Evolutionary conservation across 169 alveolate genomes (phyloP), one percentile per base, ranked within the genome.

Genomic region (Ichthyophthirius multifiliis): DNA sequence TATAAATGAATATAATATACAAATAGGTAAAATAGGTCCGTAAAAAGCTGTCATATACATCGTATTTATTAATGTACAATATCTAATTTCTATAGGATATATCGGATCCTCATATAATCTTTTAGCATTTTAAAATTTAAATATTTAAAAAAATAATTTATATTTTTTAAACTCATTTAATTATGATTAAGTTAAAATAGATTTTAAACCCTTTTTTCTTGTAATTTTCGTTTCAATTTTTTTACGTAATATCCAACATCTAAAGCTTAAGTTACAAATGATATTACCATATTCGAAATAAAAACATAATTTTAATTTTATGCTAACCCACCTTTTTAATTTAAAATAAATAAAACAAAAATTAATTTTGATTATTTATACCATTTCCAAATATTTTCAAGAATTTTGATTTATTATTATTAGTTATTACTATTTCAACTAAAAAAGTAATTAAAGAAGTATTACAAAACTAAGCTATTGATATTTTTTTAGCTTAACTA

Each of bases 31-130:
- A 16, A 81, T 74, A 12, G 86, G 65, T 0, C 77, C 48, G 43
- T 81, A 81, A 62, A 81, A 81, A 18, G 86, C 86, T 27, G 62
- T 76, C 12, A 81, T 47, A 55, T 71, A 81, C 86, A 81, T 81
- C 31, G 76, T 81, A 27, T 73, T 71, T 18, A 81, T 39, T 43
- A 71, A 27, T 20, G 34, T 39, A n/a, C 82, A 81, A 73, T 81
- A 81, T 27, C 47, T 20, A 16, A 39, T 31, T 5, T 74, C 47
- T 5, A 81, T 81, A 39, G 67, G 46, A 43, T 64, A 81, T 4
- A 30, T 10, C 3, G 80, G 80, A 44, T 71, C 43, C 32, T 81
- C 86, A 43, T 71, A 81, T n/a, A 81, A 73, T n/a, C 84, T 78
- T 9, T 41, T 41, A 41, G n/a, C n/a, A 9, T 18, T 10, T 55